Percentiles rank a stretch among this genome's conserved stretches.
Conservation (phyloP, 1,284 basidiomycete genomes). For the Sporisorium iseilematis-ciliati region DNA sequence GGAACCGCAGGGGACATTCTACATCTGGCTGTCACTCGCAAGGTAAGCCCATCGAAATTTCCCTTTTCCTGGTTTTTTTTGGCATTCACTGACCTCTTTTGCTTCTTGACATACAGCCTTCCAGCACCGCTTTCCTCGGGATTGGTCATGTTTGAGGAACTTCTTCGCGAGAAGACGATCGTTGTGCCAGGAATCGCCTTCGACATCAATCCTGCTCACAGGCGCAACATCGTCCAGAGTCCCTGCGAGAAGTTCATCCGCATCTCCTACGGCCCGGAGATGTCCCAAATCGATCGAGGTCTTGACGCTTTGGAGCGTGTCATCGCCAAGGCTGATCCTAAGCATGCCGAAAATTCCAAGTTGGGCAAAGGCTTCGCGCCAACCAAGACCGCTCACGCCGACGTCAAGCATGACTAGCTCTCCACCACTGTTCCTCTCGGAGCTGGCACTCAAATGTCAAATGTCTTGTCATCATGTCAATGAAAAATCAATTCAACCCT, state of each 20-base stretch:
- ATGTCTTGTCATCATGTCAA: background rate
- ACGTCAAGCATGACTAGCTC: conserved; percentile 25
- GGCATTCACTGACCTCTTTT: background rate
- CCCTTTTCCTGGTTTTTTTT: background rate
- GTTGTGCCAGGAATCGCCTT: conserved; percentile 89
- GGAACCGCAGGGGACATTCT: conserved; percentile 73
- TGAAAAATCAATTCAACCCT: background rate
- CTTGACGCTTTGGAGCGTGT: conserved; percentile 87
- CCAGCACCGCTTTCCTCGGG: conserved; percentile 81
- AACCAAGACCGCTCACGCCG: conserved; percentile 30
- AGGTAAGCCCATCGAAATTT: conserved; percentile 5
- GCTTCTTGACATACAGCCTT: conserved; percentile 71
- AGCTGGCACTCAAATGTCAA: background rate
- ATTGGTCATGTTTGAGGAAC: conserved; percentile 92
- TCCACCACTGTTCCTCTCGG: background rate
- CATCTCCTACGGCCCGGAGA: conserved; percentile 83
- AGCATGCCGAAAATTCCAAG: conserved; percentile 70
- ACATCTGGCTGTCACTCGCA: conserved; percentile 86
- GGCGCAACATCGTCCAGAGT: conserved; percentile 82
- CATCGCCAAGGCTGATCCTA: conserved; percentile 76
- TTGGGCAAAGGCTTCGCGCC: conserved; percentile 41
- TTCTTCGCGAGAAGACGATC: conserved; percentile 88
- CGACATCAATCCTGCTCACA: conserved; percentile 74
- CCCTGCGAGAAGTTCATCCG: conserved; percentile 72
- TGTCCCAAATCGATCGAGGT: conserved; percentile 82